phyloP scores from a whole-genome alignment of 176 grass and related monocot genomes.

The Cymbopogon citratus region DNA sequence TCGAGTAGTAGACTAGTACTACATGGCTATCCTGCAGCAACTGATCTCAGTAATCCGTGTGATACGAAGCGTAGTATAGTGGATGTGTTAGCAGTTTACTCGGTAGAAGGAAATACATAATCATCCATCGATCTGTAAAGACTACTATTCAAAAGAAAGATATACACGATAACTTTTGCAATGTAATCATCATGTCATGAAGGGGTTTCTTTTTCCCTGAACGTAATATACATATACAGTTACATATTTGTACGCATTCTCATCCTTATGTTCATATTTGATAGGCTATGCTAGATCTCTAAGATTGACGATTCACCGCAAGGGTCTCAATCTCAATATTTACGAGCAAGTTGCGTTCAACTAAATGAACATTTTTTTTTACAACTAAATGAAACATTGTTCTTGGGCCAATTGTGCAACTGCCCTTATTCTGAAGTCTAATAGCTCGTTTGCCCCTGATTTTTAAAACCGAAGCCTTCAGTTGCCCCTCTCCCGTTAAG shows the following conservation, averaged over 20 bases:
- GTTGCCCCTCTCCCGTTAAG: no score
- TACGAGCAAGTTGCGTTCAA: no score
- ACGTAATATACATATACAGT: neutral
- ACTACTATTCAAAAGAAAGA: neutral
- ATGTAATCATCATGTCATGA: neutral
- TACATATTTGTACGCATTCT: neutral
- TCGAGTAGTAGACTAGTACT: conserved; percentile 23
- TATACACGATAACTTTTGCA: neutral
- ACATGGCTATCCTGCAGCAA: neutral
- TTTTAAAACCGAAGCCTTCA: no score
- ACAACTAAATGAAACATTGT: no score
- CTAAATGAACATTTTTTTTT: no score
- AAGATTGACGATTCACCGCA: no score
- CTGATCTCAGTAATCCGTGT: neutral
- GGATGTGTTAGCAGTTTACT: neutral
- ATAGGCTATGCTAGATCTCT: no score
- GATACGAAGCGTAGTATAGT: neutral
- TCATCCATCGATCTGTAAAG: neutral
- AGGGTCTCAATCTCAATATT: no score
- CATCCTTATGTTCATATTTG: no score
- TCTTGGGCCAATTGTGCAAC: no score
- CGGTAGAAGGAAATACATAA: neutral
- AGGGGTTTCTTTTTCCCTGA: neutral
- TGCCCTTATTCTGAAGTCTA: no score
- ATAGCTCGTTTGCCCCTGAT: no score